Conservation (phyloP, 1,284 basidiomycete genomes). For the Agaricales sp. region DNA sequence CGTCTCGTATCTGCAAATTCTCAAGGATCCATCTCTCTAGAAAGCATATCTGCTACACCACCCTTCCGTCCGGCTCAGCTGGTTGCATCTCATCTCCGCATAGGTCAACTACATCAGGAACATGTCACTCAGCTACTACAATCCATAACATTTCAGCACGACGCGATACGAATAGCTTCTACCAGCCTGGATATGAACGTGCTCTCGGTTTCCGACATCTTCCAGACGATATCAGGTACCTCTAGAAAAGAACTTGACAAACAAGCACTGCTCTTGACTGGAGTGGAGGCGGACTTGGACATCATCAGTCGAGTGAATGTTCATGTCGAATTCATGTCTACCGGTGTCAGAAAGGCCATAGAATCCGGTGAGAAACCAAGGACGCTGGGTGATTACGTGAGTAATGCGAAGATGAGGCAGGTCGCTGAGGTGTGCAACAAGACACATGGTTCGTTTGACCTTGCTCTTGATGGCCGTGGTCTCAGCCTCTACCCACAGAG, state of each 20-base stretch:
- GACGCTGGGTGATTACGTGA: slow-evolving; percentile 75
- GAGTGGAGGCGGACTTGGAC: slow-evolving; percentile 58
- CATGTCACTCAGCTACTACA: slow-evolving; percentile 37
- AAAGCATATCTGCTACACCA: slow-evolving; percentile 55
- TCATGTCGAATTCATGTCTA: slow-evolving; percentile 67
- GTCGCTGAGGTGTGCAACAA: slow-evolving; percentile 66
- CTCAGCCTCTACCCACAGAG: slow-evolving; percentile 27
- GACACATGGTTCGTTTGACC: slow-evolving; percentile 43
- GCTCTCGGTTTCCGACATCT: slow-evolving; percentile 57
- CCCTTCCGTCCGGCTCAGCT: slow-evolving; percentile 59
- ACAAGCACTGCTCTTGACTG: slow-evolving; percentile 47
- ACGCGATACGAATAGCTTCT: slow-evolving; percentile 59
- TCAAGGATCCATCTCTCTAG: slow-evolving; percentile 22
- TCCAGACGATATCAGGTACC: slow-evolving; percentile 46
- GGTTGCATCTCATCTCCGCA: slow-evolving; percentile 50
- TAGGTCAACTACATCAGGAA: slow-evolving; percentile 52
- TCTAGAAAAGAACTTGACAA: slow-evolving; percentile 52
- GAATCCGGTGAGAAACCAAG: slow-evolving; percentile 56
- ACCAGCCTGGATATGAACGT: slow-evolving; percentile 60
- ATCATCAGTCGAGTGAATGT: slow-evolving; percentile 54
- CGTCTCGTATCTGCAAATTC: slow-evolving; percentile 3
- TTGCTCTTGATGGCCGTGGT: slow-evolving; percentile 2
- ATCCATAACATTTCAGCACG: slow-evolving; percentile 50
- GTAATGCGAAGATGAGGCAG: slow-evolving; percentile 65
- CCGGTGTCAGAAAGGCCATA: slow-evolving; percentile 49